Evolutionary conservation across 1,139 yeast species (phyloP).

Genomic region (Kurtzmaniella quercitrusa): DNA sequence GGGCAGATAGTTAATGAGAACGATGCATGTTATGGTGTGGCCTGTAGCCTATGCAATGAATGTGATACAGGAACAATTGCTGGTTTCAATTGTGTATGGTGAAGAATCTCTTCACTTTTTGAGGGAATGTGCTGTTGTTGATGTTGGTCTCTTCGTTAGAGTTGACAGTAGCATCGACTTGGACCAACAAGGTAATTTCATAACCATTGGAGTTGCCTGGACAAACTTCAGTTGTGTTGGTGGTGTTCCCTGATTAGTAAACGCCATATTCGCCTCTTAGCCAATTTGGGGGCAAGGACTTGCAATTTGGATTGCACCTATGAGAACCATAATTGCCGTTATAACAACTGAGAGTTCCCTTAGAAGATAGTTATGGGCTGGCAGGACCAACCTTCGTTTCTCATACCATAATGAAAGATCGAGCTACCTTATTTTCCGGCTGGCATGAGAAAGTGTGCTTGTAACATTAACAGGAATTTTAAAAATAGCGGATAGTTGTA

Average conservation of each 20-base stretch:
- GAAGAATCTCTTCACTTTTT: constrained; percentile 7
- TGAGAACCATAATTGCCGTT: too few species aligned
- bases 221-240: constrained; percentile 13
- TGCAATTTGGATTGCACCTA: too few species aligned
- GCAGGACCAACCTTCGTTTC: too few species aligned
- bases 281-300: constrained; percentile 28
- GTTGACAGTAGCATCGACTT: constrained; percentile 26
- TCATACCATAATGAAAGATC: too few species aligned
- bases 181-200: constrained; percentile 28
- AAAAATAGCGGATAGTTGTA: too few species aligned
- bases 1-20: not conserved
- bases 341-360: too few species aligned
- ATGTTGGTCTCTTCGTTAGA: constrained; percentile 21
- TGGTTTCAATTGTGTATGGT: constrained; percentile 2
- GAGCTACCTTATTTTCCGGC: too few species aligned
- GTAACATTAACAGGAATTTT: too few species aligned
- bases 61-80: not conserved
- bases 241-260: constrained; percentile 19
- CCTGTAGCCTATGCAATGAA: not conserved
- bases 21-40: not conserved
- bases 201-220: constrained; percentile 24
- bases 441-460: too few species aligned
- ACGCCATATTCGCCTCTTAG: constrained; percentile 23
- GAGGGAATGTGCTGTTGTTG: constrained; percentile 1
- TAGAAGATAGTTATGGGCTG: too few species aligned